Evolutionary conservation across 352 stramenopile genomes (phyloP), one percentile per base, ranked within the genome.

Genomic region (Phytophthora podocarpi): DNA sequence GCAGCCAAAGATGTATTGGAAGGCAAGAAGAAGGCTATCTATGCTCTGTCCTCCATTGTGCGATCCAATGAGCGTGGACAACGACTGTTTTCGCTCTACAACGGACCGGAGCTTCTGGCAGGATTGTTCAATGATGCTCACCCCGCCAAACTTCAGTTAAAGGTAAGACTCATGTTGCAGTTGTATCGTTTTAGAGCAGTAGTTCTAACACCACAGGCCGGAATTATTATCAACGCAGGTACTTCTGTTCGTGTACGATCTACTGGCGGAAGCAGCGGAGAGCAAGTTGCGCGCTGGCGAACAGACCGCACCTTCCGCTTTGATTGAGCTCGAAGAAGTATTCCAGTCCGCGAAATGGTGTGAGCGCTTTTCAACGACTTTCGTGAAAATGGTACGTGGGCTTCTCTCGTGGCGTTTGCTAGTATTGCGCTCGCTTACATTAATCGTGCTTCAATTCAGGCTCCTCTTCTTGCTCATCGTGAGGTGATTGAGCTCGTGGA

Each of bases 11-110:
- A 67, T 20, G 64, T 91, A 0, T 46, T 85, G n/a, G 85, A 91
- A 63, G 82, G 87, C 37, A 91, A 93, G 63, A 92, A 91, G 66
- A 95, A 95, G 57, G 77, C 80, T 15, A 58, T 95, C 24, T 95
- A 95, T 46, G 87, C 78, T 8, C 58, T 95, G 9, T 87, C 87
- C 12, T 86, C 85, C 28, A 72, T 95, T 42, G 64, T 92, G 16
- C 78, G 80, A 39, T 75, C 73, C 13, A 91, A 93, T 42, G 57
- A 79, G 31, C 82, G 82, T n/a, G 82, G 74, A 5, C 84, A 93
- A 43, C 74, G 80, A 7, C 36, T 95, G 7, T 87, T 95, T 27
- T 46, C 67, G 32, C 62, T 80, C 15, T 61, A 89, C 57, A 56
- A 76, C 5, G 82, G 80, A 0, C 67, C 75, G 9, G 57, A 70